Percentiles rank a stretch among this genome's conserved stretches.
Evolutionary conservation across 2,329 filamentous ascomycete species (phyloP).

Genomic region (Neobulgaria alba): DNA sequence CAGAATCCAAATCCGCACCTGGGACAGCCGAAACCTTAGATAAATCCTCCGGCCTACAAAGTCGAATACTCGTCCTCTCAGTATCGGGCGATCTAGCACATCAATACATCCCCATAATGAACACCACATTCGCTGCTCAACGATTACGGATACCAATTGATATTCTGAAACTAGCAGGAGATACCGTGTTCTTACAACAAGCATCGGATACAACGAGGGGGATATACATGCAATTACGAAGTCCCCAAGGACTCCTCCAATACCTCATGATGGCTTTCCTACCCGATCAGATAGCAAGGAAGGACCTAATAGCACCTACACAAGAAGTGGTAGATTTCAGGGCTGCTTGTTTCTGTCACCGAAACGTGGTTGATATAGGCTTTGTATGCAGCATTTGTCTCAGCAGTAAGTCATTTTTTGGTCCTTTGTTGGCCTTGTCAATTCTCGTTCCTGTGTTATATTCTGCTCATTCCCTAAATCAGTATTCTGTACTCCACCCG

Average conservation of each 20-base stretch:
- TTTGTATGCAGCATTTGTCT: slow-evolving; percentile 96
- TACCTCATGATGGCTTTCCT: slow-evolving; percentile 93
- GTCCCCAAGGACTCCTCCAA: slow-evolving; percentile 68
- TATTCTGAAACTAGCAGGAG: slow-evolving; percentile 75
- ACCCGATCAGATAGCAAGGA: slow-evolving; percentile 57
- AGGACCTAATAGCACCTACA: slow-evolving; percentile 66
- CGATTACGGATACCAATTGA: slow-evolving; percentile 84
- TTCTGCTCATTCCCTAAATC: slow-evolving; percentile 9
- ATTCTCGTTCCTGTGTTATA: too few relatives aligned
- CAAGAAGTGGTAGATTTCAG: slow-evolving; percentile 89
- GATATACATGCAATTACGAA: slow-evolving; percentile 54
- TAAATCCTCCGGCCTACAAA: slow-evolving; percentile 48
- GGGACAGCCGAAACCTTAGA: slow-evolving; percentile 16
- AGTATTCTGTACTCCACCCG: slow-evolving; percentile 65
- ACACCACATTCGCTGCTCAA: slow-evolving; percentile 91
- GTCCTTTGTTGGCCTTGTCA: neutral
- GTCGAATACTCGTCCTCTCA: slow-evolving; percentile 81
- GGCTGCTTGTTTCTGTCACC: slow-evolving; percentile 96
- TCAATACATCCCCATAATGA: slow-evolving; percentile 98
- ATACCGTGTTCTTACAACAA: slow-evolving; percentile 90
- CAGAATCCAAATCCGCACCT: slow-evolving; percentile 21
- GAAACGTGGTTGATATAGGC: slow-evolving; percentile 80
- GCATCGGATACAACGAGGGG: slow-evolving; percentile 67
- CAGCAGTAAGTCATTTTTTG: slow-evolving; percentile 49
- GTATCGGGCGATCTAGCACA: slow-evolving; percentile 78